Percentiles rank a stretch among this genome's conserved stretches.
phyloP scores from a whole-genome alignment of 768 basidiomycete species.

The Dictyophora rubrovolvata region DNA sequence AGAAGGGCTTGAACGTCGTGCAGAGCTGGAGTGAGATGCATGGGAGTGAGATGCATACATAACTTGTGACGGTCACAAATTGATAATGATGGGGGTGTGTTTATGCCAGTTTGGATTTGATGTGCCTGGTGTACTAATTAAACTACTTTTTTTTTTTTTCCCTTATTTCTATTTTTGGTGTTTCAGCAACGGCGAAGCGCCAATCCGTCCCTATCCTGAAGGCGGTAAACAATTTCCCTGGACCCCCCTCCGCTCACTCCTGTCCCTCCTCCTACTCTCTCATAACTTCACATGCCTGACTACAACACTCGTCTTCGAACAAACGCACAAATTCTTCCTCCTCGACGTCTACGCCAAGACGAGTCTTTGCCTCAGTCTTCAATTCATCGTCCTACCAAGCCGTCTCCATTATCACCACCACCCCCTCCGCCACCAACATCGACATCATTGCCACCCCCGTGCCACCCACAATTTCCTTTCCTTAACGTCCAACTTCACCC shows the following conservation, averaged over 20 bases:
- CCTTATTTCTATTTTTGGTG: no score
- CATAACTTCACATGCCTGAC: not conserved
- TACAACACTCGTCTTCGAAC: slow-evolving; percentile 8
- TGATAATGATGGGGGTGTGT: no score
- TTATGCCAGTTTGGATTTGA: no score
- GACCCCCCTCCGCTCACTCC: not conserved
- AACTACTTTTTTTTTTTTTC: no score
- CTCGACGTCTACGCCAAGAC: slow-evolving; percentile 7
- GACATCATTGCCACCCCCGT: not conserved
- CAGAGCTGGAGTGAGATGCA: slow-evolving; percentile 1
- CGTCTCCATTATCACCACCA: not conserved
- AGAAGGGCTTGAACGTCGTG: slow-evolving; percentile 19
- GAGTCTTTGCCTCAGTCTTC: not conserved
- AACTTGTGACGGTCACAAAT: no score
- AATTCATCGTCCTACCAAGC: not conserved
- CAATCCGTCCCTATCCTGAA: not conserved
- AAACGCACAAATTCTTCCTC: slow-evolving; percentile 1
- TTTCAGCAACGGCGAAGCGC: no score
- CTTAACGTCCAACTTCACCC: slow-evolving; percentile 58
- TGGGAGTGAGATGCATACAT: not conserved
- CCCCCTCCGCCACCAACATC: not conserved
- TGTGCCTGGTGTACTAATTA: no score
- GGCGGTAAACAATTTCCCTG: not conserved
- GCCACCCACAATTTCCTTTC: slow-evolving; percentile 39
- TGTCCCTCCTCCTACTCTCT: not conserved